A percentile compares a stretch with the other conserved stretches of the same genome.
phyloP scores from a whole-genome alignment of 2,329 filamentous ascomycete genomes.

The Xylaria polymorpha region DNA sequence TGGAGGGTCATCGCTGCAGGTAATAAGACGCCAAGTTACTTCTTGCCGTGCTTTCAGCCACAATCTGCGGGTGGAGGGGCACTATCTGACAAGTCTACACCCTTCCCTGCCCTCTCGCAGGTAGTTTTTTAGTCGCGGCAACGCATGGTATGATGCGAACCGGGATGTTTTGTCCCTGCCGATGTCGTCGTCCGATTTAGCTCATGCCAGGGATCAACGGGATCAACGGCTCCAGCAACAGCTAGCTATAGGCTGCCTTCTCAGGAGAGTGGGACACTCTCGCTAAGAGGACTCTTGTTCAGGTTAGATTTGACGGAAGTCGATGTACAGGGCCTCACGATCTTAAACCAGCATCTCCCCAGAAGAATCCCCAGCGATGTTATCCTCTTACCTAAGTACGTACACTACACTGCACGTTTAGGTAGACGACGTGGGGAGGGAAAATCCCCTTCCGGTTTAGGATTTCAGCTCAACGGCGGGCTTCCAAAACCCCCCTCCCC shows the following conservation, averaged over 20 bases:
- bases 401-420: background rate
- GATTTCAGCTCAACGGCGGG: slow-evolving; percentile 34
- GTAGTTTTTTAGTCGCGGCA: slow-evolving; percentile 20
- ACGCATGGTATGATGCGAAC: slow-evolving; percentile 34
- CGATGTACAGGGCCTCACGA: slow-evolving; percentile 19
- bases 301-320: slow-evolving; percentile 28
- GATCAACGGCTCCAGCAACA: slow-evolving; percentile 31
- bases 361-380: slow-evolving; percentile 16
- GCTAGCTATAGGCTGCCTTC: slow-evolving; percentile 18
- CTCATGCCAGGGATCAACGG: slow-evolving; percentile 32
- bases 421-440: slow-evolving; percentile 17
- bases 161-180: slow-evolving; percentile 28
- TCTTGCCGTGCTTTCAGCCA: slow-evolving; percentile 39
- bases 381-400: slow-evolving; percentile 17
- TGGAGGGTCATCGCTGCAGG: slow-evolving; percentile 35
- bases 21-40: slow-evolving; percentile 33
- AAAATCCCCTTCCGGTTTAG: slow-evolving; percentile 28
- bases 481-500: slow-evolving; percentile 12
- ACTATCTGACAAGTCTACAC: slow-evolving; percentile 29
- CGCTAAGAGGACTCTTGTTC: slow-evolving; percentile 32
- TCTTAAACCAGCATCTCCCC: slow-evolving; percentile 20
- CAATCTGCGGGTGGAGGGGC: slow-evolving; percentile 34
- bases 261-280: slow-evolving; percentile 30
- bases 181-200: slow-evolving; percentile 37
- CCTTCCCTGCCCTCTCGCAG: slow-evolving; percentile 16